Percentiles rank a stretch among this genome's conserved stretches.
Evolutionary conservation across 345 rosid genomes (phyloP).

Genomic region (Populus simonii): DNA sequence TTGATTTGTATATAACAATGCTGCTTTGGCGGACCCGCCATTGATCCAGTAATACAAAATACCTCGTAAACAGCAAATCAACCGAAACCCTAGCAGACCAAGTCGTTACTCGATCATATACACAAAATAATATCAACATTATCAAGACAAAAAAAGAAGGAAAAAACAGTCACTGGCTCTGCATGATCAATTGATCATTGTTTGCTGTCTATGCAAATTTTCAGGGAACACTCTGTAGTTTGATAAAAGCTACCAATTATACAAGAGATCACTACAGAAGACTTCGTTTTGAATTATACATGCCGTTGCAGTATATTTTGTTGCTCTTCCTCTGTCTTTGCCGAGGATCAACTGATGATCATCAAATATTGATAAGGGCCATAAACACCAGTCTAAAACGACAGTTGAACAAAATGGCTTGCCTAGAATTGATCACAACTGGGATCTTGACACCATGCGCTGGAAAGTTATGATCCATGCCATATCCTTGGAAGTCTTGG

Average conservation of each 20-base stretch:
- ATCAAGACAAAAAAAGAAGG: neutral
- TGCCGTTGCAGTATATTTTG: neutral
- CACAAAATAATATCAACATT: neutral
- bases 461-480: neutral
- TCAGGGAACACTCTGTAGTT: neutral
- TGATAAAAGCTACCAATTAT: neutral
- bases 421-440: neutral
- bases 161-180: neutral
- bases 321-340: neutral
- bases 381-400: neutral
- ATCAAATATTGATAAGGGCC: neutral
- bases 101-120: neutral
- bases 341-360: neutral
- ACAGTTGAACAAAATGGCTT: neutral
- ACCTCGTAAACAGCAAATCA: neutral
- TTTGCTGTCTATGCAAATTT: neutral
- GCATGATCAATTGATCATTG: neutral
- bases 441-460: neutral
- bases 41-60: neutral
- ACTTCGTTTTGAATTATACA: neutral
- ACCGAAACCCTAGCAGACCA: neutral
- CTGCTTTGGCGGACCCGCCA: neutral
- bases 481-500: neutral
- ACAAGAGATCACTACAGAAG: neutral
- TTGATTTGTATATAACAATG: neutral